These are phyloP conservation scores for Mucor circinelloides DNA, from an alignment of 371 early-diverging fungal genomes.

Conservation along the genomic window DNA sequence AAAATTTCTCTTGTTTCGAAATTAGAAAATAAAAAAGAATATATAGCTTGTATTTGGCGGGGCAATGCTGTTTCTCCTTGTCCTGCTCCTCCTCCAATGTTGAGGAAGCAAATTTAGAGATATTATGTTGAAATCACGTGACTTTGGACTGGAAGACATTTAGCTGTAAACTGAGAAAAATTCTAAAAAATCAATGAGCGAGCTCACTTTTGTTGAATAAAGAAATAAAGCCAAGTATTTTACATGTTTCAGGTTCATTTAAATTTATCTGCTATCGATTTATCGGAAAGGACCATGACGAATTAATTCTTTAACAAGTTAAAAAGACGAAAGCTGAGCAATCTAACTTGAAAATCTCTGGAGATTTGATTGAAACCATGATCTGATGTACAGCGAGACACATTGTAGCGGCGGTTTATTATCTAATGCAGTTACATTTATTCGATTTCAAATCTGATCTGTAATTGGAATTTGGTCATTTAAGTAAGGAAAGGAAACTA, in stretches of 20 bases:
- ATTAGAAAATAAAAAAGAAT: not conserved
- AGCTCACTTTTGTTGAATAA: no score
- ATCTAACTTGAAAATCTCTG: no score
- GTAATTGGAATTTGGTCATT: not conserved
- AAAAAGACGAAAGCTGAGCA: no score
- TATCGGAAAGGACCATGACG: no score
- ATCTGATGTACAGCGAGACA: not conserved
- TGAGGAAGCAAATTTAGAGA: not conserved
- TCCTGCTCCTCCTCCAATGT: not conserved
- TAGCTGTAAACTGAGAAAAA: no score
- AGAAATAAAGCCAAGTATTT: no score
- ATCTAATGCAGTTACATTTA: not conserved
- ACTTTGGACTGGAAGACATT: not conserved
- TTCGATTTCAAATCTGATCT: not conserved
- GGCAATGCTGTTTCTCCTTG: not conserved
- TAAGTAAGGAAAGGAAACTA: not conserved
- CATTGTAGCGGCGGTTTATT: not conserved
- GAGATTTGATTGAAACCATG: no score
- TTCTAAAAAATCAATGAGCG: no score
- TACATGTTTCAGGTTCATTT: no score
- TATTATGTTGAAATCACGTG: not conserved
- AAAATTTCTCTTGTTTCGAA: not conserved
- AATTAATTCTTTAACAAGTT: no score
- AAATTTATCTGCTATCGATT: no score
- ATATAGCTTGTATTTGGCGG: not conserved